Evolutionary conservation across 495 filamentous ascomycete species (phyloP).

Genomic region (Penicillium ucsense): DNA sequence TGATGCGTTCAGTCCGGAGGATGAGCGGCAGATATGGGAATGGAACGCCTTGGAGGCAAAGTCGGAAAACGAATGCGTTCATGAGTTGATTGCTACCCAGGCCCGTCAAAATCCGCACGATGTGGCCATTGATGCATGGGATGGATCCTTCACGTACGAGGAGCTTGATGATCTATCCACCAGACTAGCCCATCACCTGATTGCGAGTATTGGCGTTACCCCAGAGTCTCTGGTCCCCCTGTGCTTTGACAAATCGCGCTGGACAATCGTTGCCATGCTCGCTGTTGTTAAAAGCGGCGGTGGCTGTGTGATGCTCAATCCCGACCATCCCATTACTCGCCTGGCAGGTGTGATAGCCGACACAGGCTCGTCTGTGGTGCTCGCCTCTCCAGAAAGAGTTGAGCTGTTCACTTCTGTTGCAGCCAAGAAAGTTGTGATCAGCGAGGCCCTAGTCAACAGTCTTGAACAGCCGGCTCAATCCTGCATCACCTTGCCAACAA

Average conservation of each 20-base stretch:
- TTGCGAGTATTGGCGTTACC: background rate
- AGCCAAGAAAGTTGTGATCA: background rate
- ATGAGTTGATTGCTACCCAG: constrained; percentile 21
- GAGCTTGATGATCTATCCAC: constrained; percentile 29
- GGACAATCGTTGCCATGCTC: constrained; percentile 29
- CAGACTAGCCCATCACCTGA: constrained; percentile 17
- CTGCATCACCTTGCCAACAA: background rate
- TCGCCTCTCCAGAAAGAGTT: background rate
- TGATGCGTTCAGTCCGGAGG: background rate
- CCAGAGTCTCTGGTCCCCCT: constrained; percentile 27
- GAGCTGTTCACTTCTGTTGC: background rate
- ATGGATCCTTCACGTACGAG: constrained; percentile 41
- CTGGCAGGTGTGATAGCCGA: background rate
- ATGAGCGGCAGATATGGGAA: background rate
- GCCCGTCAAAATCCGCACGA: constrained; percentile 16
- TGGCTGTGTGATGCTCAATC: constrained; percentile 1
- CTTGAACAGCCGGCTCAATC: background rate
- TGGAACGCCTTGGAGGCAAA: background rate
- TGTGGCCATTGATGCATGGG: constrained; percentile 31
- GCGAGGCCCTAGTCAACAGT: background rate
- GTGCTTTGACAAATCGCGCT: constrained; percentile 36
- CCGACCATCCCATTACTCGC: background rate
- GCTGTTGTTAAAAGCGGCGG: constrained; percentile 36
- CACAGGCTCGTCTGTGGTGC: background rate
- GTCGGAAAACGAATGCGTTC: constrained; percentile 9